Conservation (phyloP, 345 rosid species). For the thale cress (Arabidopsis thaliana) region TAIR10.1 NC_003076.8:8785501-8786000, state of each 20-base stretch:
- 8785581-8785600: conserved; percentile 49
- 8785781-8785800: not conserved
- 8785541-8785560: conserved; percentile 67
- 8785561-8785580: not conserved
- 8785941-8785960: conserved; percentile 10
- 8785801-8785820: conserved; percentile 3
- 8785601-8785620: conserved; percentile 42
- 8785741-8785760: conserved; percentile 10
- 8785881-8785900: conserved; percentile 29
- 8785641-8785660: conserved; percentile 29
- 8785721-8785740: no score
- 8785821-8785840: conserved; percentile 11
- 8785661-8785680: conserved; percentile 8
- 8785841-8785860: not conserved
- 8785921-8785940: conserved; percentile 30
- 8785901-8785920: conserved; percentile 8
- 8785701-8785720: no score
- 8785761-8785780: conserved; percentile 35
- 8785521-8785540: conserved; percentile 61
- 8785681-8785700: not conserved
- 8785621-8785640: conserved; percentile 13
- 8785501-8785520: conserved; percentile 33
- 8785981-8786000: conserved; percentile 9
- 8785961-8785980: conserved; percentile 31
- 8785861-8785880: not conserved